phyloP scores from a whole-genome alignment of 495 filamentous ascomycete genomes.

The Staphylotrichum tortipilum region DNA sequence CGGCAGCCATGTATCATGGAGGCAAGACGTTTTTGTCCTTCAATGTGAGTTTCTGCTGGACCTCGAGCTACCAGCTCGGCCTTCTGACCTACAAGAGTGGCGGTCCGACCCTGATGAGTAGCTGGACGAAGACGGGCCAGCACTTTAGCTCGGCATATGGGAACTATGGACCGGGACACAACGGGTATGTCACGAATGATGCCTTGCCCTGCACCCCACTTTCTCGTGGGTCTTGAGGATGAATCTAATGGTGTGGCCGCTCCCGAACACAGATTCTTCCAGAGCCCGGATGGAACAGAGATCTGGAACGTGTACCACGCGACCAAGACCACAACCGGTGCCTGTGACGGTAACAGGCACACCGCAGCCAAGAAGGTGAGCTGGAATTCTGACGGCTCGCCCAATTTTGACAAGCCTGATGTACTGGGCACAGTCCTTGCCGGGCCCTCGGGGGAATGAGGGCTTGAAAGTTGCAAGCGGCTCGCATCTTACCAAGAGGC shows the following conservation, averaged over 20 bases:
- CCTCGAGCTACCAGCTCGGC: slow-evolving; percentile 31
- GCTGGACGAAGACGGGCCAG: slow-evolving; percentile 36
- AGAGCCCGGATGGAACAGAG: slow-evolving; percentile 39
- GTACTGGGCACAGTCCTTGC: slow-evolving; percentile 23
- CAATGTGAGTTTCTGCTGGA: slow-evolving; percentile 46
- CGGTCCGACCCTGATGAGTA: slow-evolving; percentile 25
- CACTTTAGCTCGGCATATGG: slow-evolving; percentile 32
- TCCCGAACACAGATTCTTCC: slow-evolving; percentile 44
- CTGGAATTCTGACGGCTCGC: slow-evolving; percentile 34
- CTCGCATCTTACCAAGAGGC: too few relatives aligned
- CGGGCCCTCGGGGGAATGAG: slow-evolving; percentile 13
- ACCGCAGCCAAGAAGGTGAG: slow-evolving; percentile 37
- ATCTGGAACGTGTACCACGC: slow-evolving; percentile 48
- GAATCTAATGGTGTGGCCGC: too few relatives aligned
- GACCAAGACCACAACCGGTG: slow-evolving; percentile 30
- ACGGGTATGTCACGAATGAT: not conserved
- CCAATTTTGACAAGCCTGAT: slow-evolving; percentile 32
- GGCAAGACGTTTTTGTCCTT: slow-evolving; percentile 39
- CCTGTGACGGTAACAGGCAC: slow-evolving; percentile 40
- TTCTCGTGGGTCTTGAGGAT: too few relatives aligned
- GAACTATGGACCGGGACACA: slow-evolving; percentile 41
- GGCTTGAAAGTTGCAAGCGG: too few relatives aligned
- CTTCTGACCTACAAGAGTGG: slow-evolving; percentile 38
- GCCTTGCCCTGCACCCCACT: too few relatives aligned
- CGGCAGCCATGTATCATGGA: slow-evolving; percentile 37